A percentile compares a stretch with the other conserved stretches of the same genome.
These are phyloP conservation scores for Amauroascus verrucosus DNA, from an alignment of 2,329 filamentous ascomycete genomes.

Conservation along the genomic window DNA sequence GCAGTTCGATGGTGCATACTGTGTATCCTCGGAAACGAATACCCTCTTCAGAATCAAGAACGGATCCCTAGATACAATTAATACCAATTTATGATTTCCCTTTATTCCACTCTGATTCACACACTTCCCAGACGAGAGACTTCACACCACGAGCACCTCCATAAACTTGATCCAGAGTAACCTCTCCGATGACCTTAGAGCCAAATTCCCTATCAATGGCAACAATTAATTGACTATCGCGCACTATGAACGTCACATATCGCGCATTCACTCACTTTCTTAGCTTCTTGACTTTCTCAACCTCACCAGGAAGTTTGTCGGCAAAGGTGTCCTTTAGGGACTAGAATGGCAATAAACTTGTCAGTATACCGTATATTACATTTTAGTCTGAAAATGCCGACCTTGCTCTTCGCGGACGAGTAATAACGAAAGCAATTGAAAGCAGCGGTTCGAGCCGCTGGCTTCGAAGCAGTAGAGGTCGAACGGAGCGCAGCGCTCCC, in stretches of 20 bases:
- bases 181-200: slow-evolving; percentile 90
- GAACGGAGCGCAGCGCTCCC: slow-evolving; percentile 73
- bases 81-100: not conserved
- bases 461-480: slow-evolving; percentile 56
- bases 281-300: slow-evolving; percentile 98
- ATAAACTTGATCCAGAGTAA: slow-evolving; percentile 98
- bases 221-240: not conserved
- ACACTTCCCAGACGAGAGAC: slow-evolving; percentile 88
- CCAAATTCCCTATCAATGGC: slow-evolving; percentile 65
- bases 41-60: slow-evolving; percentile 96
- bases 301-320: slow-evolving; percentile 87
- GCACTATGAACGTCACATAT: not conserved
- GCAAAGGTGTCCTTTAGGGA: slow-evolving; percentile 97
- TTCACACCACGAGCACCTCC: slow-evolving; percentile 99
- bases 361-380: slow-evolving; percentile 16
- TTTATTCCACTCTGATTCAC: slow-evolving; percentile 9
- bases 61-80: slow-evolving; percentile 53
- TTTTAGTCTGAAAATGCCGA: slow-evolving; percentile 36
- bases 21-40: slow-evolving; percentile 99
- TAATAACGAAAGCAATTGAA: slow-evolving; percentile 84
- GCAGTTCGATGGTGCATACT: slow-evolving; percentile 32
- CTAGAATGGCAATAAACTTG: slow-evolving; percentile 40
- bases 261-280: slow-evolving; percentile 57
- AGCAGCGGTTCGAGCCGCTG: slow-evolving; percentile 58
- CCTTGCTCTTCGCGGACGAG: slow-evolving; percentile 77